phyloP scores from a whole-genome alignment of 306 rosid species.

The Begonia loranthoides region DNA sequence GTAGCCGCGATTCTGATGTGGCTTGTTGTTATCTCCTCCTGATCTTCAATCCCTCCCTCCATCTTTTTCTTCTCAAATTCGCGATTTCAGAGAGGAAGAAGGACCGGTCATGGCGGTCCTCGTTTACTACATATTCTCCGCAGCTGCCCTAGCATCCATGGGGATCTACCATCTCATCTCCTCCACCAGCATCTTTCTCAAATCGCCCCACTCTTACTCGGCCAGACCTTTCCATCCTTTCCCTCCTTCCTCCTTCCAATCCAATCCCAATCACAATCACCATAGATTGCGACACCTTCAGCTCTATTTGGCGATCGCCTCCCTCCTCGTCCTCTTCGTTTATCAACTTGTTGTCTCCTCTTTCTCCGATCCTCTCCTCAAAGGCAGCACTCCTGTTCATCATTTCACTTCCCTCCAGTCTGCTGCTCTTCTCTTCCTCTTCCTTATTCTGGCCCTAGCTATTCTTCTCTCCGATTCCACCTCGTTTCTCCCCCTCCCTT shows the following conservation, averaged over 20 bases:
- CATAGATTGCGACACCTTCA: slow-evolving; percentile 42
- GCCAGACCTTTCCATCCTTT: slow-evolving; percentile 77
- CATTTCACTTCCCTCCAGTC: slow-evolving; percentile 62
- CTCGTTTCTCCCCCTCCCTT: slow-evolving; percentile 35
- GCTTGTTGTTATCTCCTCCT: too few relatives aligned
- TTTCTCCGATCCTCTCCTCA: slow-evolving; percentile 54
- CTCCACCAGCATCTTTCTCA: slow-evolving; percentile 41
- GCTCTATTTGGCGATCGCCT: slow-evolving; percentile 31
- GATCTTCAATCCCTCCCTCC: background rate
- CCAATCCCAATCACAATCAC: slow-evolving; percentile 1
- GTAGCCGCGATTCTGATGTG: too few relatives aligned
- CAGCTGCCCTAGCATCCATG: slow-evolving; percentile 29
- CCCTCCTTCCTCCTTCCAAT: slow-evolving; percentile 20
- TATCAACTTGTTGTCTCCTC: slow-evolving; percentile 44
- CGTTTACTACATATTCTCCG: slow-evolving; percentile 37
- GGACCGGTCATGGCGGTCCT: slow-evolving; percentile 28
- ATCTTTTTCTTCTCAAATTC: background rate
- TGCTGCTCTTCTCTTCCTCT: slow-evolving; percentile 51
- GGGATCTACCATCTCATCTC: slow-evolving; percentile 61
- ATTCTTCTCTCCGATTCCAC: slow-evolving; percentile 52
- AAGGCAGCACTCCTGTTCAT: slow-evolving; percentile 81
- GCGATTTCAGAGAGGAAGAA: background rate
- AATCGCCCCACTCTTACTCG: slow-evolving; percentile 48
- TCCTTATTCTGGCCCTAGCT: slow-evolving; percentile 39
- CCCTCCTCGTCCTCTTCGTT: slow-evolving; percentile 35